Evolutionary conservation across 805 yeast species (phyloP).

Genomic region (Brettanomyces sp.): DNA sequence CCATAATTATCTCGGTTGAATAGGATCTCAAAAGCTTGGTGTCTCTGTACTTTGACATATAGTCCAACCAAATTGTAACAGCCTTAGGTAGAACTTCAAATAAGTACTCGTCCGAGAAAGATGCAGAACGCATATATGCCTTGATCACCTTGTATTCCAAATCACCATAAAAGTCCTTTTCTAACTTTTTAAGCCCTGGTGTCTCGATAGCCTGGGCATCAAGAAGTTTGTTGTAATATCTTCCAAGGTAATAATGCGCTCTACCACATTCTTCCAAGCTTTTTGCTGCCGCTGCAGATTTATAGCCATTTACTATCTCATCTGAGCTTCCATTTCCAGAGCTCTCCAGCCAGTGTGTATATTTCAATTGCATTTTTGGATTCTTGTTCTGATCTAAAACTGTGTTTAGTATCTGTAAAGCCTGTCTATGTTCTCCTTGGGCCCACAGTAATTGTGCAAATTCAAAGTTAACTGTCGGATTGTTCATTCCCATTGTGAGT

Average conservation of each 20-base stretch:
- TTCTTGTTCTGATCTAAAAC: constrained; percentile 17
- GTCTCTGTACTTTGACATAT: constrained; percentile 33
- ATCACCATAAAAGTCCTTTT: constrained; percentile 33
- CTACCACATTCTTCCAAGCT: constrained; percentile 48
- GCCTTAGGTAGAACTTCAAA: constrained; percentile 84
- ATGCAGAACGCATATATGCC: constrained; percentile 49
- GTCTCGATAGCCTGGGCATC: constrained; percentile 43
- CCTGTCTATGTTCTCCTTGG: constrained; percentile 80
- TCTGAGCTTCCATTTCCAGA: constrained; percentile 77
- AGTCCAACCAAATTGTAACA: constrained; percentile 88
- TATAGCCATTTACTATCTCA: constrained; percentile 63
- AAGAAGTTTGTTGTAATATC: constrained; percentile 65
- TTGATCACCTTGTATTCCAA: constrained; percentile 47
- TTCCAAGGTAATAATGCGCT: constrained; percentile 72
- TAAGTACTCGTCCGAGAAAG: constrained; percentile 53
- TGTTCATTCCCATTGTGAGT: constrained; percentile 30
- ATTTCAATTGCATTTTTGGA: constrained; percentile 51
- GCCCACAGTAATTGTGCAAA: constrained; percentile 81
- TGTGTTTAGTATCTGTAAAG: constrained; percentile 53
- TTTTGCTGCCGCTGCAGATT: constrained; percentile 35
- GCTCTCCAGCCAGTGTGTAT: constrained; percentile 80
- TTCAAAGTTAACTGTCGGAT: constrained; percentile 47
- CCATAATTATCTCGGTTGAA: constrained; percentile 16
- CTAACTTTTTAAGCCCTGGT: constrained; percentile 19
- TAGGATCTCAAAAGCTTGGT: constrained; percentile 17